Evolutionary conservation across 768 basidiomycete genomes (phyloP).

Genomic region (Gymnopilus dilepis): DNA sequence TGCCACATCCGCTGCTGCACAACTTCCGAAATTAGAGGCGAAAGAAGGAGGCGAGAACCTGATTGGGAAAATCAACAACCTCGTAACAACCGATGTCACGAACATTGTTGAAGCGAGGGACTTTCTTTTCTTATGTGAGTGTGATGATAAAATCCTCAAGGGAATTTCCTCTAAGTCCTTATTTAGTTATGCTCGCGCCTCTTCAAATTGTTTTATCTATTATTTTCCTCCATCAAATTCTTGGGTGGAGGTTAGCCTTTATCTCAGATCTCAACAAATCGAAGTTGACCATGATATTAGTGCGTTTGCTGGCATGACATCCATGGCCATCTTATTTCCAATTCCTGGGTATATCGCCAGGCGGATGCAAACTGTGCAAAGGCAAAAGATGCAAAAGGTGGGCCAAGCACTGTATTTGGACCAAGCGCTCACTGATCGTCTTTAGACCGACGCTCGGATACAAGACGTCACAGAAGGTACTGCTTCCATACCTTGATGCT

Average conservation of each 20-base stretch:
- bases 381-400: constrained; percentile 53
- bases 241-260: constrained; percentile 48
- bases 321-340: constrained; percentile 59
- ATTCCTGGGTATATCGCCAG: constrained; percentile 62
- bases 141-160: neutral
- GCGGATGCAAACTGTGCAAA: constrained; percentile 51
- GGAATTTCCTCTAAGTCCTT: neutral
- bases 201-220: constrained; percentile 45
- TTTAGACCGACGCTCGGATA: constrained; percentile 60
- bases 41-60: constrained; percentile 46
- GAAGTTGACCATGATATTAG: constrained; percentile 33
- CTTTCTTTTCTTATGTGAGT: constrained; percentile 34
- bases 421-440: neutral
- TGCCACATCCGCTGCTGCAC: neutral
- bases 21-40: neutral
- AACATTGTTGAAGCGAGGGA: constrained; percentile 43
- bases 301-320: constrained; percentile 60
- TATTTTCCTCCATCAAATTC: constrained; percentile 47
- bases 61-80: constrained; percentile 78
- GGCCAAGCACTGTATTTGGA: neutral
- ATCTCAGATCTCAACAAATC: neutral
- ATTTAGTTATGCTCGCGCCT: constrained; percentile 43
- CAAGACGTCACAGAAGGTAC: constrained; percentile 64
- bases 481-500: neutral
- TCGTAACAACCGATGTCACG: constrained; percentile 66